Evolutionary conservation across 2,329 filamentous ascomycete genomes (phyloP).

Genomic region (Leptodontidium sp.): DNA sequence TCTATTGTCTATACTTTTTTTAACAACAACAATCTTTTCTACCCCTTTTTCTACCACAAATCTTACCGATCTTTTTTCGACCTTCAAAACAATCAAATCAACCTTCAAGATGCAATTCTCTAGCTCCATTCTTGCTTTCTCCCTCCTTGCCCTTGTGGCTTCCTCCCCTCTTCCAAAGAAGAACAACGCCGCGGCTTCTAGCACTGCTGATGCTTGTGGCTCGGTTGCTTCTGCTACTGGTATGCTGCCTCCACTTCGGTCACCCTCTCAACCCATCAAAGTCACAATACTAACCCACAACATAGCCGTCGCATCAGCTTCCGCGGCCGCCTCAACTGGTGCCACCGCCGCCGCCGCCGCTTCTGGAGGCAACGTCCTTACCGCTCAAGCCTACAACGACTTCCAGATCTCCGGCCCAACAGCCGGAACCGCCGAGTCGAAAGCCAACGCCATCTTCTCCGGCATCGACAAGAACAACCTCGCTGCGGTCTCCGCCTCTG

Average conservation of each 20-base stretch:
- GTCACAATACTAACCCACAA: background rate
- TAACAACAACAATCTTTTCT: slow-evolving; percentile 5
- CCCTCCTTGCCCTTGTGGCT: slow-evolving; percentile 39
- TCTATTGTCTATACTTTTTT: slow-evolving; percentile 38
- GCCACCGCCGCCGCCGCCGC: slow-evolving; percentile 23
- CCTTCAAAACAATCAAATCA: slow-evolving; percentile 1
- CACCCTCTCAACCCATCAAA: too few relatives aligned
- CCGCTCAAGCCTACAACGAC: slow-evolving; percentile 51
- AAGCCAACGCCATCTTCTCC: slow-evolving; percentile 53
- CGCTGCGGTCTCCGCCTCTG: slow-evolving; percentile 53
- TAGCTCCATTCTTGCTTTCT: slow-evolving; percentile 41
- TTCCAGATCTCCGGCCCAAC: slow-evolving; percentile 57
- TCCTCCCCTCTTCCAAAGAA: slow-evolving; percentile 46
- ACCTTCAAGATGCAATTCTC: slow-evolving; percentile 49
- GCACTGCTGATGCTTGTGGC: slow-evolving; percentile 2
- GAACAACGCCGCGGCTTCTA: slow-evolving; percentile 20
- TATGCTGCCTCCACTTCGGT: background rate
- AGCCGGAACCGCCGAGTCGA: slow-evolving; percentile 54
- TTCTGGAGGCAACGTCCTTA: slow-evolving; percentile 46
- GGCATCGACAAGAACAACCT: slow-evolving; percentile 53
- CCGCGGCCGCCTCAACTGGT: too few relatives aligned
- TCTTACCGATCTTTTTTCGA: slow-evolving; percentile 7
- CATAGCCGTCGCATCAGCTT: background rate
- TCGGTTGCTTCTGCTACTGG: slow-evolving; percentile 12
- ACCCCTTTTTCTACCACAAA: background rate